Percentiles rank a stretch among this genome's conserved stretches.
Evolutionary conservation across 441 rosid species (phyloP).

Genomic region (Euphorbia schlechtendalii): DNA sequence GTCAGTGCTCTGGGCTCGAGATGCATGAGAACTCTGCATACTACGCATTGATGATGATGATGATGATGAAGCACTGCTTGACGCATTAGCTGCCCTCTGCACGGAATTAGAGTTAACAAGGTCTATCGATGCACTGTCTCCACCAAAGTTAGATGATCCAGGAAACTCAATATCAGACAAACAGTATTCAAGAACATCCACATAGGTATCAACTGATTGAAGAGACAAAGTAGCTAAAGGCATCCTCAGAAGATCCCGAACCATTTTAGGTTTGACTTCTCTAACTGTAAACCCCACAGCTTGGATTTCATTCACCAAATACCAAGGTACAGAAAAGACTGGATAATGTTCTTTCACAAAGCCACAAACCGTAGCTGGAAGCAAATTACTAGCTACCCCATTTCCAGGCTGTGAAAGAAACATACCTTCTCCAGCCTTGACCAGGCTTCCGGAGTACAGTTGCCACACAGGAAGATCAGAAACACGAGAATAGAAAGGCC

Average conservation of each 20-base stretch:
- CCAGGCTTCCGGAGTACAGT: conserved; percentile 86
- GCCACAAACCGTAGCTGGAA: conserved; percentile 91
- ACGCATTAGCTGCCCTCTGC: conserved; percentile 32
- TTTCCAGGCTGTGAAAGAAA: conserved; percentile 94
- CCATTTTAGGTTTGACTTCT: conserved; percentile 98
- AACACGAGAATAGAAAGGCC: conserved; percentile 81
- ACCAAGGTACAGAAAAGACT: conserved; percentile 97
- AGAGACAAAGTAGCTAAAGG: conserved; percentile 67
- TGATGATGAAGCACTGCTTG: conserved; percentile 36
- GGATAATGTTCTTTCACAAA: conserved; percentile 97
- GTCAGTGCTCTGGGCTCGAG: conserved; percentile 40
- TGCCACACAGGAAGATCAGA: conserved; percentile 98
- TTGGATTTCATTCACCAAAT: conserved; percentile 80
- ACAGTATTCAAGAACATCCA: conserved; percentile 94
- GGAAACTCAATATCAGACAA: conserved; percentile 74
- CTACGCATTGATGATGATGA: conserved; percentile 31
- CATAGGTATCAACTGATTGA: conserved; percentile 75
- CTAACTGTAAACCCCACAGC: conserved; percentile 65
- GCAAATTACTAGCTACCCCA: conserved; percentile 70
- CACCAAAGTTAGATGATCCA: conserved; percentile 33
- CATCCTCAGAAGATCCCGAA: conserved; percentile 72
- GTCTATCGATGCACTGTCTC: conserved; percentile 25
- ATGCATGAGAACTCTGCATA: conserved; percentile 28
- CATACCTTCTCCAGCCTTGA: conserved; percentile 97
- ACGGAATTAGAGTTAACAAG: conserved; percentile 21